phyloP scores from a whole-genome alignment of 148 eudicot species.

The Rhododendron henanense region DNA sequence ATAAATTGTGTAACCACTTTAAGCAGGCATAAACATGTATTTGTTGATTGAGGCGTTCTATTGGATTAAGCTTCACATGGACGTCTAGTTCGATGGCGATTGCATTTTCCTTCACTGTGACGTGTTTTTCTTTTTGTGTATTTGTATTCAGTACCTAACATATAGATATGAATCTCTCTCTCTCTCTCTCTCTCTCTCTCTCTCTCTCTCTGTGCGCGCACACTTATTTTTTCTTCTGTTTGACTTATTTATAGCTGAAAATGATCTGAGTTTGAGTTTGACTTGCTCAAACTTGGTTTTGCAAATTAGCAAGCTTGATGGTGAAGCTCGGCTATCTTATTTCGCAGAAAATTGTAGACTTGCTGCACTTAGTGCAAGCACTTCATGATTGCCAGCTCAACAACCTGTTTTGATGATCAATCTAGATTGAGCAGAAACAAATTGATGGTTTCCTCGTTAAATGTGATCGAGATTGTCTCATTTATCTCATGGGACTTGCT shows the following conservation, averaged over 20 bases:
- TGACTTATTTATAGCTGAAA: background rate
- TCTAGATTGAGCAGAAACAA: background rate
- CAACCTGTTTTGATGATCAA: background rate
- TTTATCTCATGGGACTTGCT: background rate
- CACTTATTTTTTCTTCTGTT: too few relatives aligned
- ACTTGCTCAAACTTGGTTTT: background rate
- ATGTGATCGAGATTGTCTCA: too few relatives aligned
- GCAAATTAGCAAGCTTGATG: background rate
- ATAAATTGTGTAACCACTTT: background rate
- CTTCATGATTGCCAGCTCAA: background rate
- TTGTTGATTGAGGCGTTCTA: background rate
- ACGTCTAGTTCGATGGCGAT: background rate
- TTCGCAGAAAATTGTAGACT: background rate
- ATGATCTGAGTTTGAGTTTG: background rate
- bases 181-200: too few relatives aligned
- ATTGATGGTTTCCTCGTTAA: background rate
- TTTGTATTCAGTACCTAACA: too few relatives aligned
- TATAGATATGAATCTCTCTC: too few relatives aligned
- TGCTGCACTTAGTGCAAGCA: background rate
- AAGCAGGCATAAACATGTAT: background rate
- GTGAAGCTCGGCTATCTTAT: background rate
- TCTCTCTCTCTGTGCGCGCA: too few relatives aligned
- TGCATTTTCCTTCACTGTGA: background rate
- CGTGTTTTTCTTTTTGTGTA: background rate
- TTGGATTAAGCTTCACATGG: background rate